These are phyloP conservation scores for Boletus semigastroideus DNA, from an alignment of 1,284 basidiomycete species.

Conservation along the genomic window DNA sequence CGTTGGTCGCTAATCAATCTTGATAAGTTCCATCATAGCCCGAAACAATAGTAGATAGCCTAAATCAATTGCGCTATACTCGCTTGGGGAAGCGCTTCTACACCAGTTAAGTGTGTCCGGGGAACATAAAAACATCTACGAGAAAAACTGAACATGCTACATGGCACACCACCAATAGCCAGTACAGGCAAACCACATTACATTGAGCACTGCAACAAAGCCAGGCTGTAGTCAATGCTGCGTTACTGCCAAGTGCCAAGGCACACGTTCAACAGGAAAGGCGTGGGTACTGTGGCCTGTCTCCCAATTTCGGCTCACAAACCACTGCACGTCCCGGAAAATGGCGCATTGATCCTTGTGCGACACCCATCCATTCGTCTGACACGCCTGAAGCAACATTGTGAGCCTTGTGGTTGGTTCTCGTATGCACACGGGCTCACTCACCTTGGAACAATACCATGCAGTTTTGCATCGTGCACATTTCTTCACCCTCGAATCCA, in stretches of 20 bases:
- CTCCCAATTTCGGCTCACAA: slow-evolving; percentile 31
- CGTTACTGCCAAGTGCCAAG: slow-evolving; percentile 14
- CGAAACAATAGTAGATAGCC: slow-evolving; percentile 43
- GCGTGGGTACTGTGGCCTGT: slow-evolving; percentile 9
- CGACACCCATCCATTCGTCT: slow-evolving; percentile 21
- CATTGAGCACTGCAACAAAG: background rate
- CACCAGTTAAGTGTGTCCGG: background rate
- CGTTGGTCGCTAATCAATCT: slow-evolving; percentile 1
- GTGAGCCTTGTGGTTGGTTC: slow-evolving; percentile 6
- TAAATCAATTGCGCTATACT: slow-evolving; percentile 8
- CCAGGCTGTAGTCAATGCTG: slow-evolving; percentile 8
- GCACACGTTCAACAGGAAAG: slow-evolving; percentile 22
- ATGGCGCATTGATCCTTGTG: slow-evolving; percentile 26
- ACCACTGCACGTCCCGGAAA: slow-evolving; percentile 32
- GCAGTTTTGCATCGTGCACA: slow-evolving; percentile 29
- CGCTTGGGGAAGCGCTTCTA: background rate
- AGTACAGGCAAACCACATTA: background rate
- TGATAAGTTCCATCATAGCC: slow-evolving; percentile 60
- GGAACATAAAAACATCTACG: background rate
- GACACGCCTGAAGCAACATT: slow-evolving; percentile 21
- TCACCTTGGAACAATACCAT: slow-evolving; percentile 33
- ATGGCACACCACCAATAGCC: slow-evolving; percentile 1
- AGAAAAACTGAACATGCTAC: slow-evolving; percentile 2
- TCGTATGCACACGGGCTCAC: slow-evolving; percentile 9
- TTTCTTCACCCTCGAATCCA: slow-evolving; percentile 24